Percentiles rank a stretch among this genome's conserved stretches.
Evolutionary conservation across 2,329 filamentous ascomycete species (phyloP).

Genomic region (Zymoseptoria brevis): DNA sequence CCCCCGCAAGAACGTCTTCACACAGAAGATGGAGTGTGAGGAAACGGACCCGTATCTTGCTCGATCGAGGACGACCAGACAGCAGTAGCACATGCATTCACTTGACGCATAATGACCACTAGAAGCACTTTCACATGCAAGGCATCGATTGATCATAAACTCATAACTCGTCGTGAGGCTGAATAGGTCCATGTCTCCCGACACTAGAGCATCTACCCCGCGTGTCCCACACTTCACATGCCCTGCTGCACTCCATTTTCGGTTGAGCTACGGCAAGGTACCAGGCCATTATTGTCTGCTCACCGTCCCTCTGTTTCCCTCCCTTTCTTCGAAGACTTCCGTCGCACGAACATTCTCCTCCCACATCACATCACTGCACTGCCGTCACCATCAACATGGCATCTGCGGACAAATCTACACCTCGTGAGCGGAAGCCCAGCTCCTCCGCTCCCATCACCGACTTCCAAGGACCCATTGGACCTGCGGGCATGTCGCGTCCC

Average conservation of each 20-base stretch:
- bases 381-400: slow-evolving; percentile 14
- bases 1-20: neutral
- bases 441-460: slow-evolving; percentile 76
- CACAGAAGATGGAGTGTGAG: neutral
- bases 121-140: neutral
- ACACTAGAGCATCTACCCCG: neutral
- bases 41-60: neutral
- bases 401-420: slow-evolving; percentile 22
- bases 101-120: neutral
- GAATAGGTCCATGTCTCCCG: neutral
- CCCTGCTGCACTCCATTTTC: neutral
- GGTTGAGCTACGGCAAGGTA: neutral
- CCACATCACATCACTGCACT: neutral
- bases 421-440: slow-evolving; percentile 71
- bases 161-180: neutral
- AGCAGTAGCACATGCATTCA: neutral
- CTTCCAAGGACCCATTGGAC: slow-evolving; percentile 73
- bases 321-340: neutral
- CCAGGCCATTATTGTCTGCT: neutral
- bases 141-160: slow-evolving; percentile 1
- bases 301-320: neutral
- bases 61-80: neutral
- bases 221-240: neutral
- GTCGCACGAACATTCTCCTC: neutral
- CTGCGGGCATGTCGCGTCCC: slow-evolving; percentile 73